Base-by-base conservation (phyloP, 2,329 filamentous ascomycete genomes). In the Phaeosphaeria sp. region DNA sequence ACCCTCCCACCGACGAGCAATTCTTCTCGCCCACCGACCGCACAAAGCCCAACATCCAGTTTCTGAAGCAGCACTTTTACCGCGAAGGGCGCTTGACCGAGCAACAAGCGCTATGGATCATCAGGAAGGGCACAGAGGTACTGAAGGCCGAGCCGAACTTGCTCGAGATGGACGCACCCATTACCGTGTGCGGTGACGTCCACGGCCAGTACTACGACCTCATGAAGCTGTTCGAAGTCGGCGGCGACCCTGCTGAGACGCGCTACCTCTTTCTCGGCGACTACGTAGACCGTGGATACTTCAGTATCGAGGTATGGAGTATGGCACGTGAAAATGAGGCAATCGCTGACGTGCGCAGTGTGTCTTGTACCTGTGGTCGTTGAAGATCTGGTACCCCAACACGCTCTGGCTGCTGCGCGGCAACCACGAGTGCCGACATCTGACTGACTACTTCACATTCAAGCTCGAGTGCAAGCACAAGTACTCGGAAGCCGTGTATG, bases 381-480 rank as follows among this genome's bases (percentile, higher is more conserved):
- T 99, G 77, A 99, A 99, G 86, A 98, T 99, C 76, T 97, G 96
- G 87, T 99, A 98, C 77, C 95, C 95, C 53, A 93, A 98, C 79
- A 94, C 92, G 20, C 88, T 99, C 56, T 99, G 95, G 95, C 85
- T 99, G 68, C 87, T 99, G 68, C 91, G 95, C 72, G 95, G 95
- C 68, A 99, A 99, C 80, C 95, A 99, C 82, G 95, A 99, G 81
- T 99, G 95, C 80, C 90, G 95, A 73, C 95, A 99, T 83, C 86
- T 99, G 85, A 99, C 95, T 56, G 95, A 99, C 77, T 99, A 99
- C 85, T 99, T 99, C 82, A 99, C 95, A 60, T 99, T 99, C 85
- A 98, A 99, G 85, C 89, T 99, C 57, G 95, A 99, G 80, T 99
- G 95, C 86, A 97, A 97, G 83, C 95, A 99, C 87, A 99, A 99